A percentile compares a stretch with the other conserved stretches of the same genome.
These are phyloP conservation scores for Yamadazyma aaseri DNA, from an alignment of 1,139 yeast species.

Conservation along the genomic window DNA sequence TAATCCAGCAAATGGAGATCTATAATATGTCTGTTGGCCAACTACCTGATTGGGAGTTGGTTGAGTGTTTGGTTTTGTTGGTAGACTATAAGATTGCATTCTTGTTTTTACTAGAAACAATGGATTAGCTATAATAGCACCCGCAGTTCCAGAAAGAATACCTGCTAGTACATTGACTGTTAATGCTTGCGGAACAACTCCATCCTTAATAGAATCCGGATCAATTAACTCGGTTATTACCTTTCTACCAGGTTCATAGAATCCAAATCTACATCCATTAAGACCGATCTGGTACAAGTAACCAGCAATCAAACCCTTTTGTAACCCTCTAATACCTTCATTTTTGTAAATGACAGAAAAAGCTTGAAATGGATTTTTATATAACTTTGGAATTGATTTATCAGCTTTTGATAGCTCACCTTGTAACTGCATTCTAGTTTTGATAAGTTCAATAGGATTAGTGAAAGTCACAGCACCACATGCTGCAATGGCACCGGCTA, in stretches of 20 bases:
- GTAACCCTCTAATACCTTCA: slow-evolving; percentile 87
- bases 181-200: slow-evolving; percentile 54
- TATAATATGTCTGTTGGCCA: slow-evolving; percentile 92
- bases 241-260: slow-evolving; percentile 84
- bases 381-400: slow-evolving; percentile 48
- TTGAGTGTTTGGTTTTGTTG: slow-evolving; percentile 24
- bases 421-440: slow-evolving; percentile 94
- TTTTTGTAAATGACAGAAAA: slow-evolving; percentile 66
- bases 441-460: slow-evolving; percentile 91
- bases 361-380: slow-evolving; percentile 87
- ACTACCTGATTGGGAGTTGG: slow-evolving; percentile 41
- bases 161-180: slow-evolving; percentile 79
- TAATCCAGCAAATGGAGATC: slow-evolving; percentile 66
- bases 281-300: slow-evolving; percentile 86
- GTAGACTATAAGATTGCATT: slow-evolving; percentile 76
- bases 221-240: slow-evolving; percentile 54
- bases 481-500: slow-evolving; percentile 94
- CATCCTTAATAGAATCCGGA: slow-evolving; percentile 43
- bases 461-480: slow-evolving; percentile 98
- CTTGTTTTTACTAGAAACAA: slow-evolving; percentile 89
- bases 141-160: slow-evolving; percentile 80
- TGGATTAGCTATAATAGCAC: slow-evolving; percentile 90
- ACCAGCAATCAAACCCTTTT: slow-evolving; percentile 82
- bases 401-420: slow-evolving; percentile 74
- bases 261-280: slow-evolving; percentile 91